Percentiles rank a stretch among this genome's conserved stretches.
These are phyloP conservation scores for Hsuehochloa calcarea DNA, from an alignment of 176 grass and related monocot species.

Conservation along the genomic window DNA sequence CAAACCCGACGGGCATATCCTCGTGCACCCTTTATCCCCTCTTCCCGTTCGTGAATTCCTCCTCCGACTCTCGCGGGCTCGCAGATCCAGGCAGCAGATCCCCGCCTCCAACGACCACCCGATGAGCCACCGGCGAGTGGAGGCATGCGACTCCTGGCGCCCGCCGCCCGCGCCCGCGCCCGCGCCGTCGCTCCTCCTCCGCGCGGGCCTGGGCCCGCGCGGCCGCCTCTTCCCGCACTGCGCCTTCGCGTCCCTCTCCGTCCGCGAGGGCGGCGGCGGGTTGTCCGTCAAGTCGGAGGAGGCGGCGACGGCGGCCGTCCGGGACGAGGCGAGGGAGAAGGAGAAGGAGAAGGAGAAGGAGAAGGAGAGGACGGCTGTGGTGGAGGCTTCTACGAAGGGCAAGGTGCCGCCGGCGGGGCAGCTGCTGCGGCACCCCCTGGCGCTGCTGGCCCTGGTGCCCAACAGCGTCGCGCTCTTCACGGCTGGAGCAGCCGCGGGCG, in stretches of 20 bases:
- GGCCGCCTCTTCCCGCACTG: slow-evolving; percentile 8
- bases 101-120: not conserved
- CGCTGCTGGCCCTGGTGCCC: slow-evolving; percentile 73
- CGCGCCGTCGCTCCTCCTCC: slow-evolving; percentile 5
- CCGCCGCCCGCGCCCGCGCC: slow-evolving; percentile 17
- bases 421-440: slow-evolving; percentile 73
- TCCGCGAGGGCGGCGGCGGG: slow-evolving; percentile 22
- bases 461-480: slow-evolving; percentile 80
- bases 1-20: too few species aligned
- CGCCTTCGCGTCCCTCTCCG: slow-evolving; percentile 48
- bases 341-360: slow-evolving; percentile 1
- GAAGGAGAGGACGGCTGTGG: not conserved
- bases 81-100: slow-evolving; percentile 5
- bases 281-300: not conserved
- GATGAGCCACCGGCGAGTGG: slow-evolving; percentile 27
- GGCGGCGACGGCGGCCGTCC: not conserved
- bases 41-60: not conserved
- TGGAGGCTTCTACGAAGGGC: not conserved
- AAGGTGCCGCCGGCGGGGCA: slow-evolving; percentile 48
- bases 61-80: slow-evolving; percentile 3
- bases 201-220: not conserved
- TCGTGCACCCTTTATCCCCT: too few species aligned
- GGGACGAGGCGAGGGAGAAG: not conserved
- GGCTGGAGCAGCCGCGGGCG: slow-evolving; percentile 69
- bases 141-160: slow-evolving; percentile 47